A percentile compares a stretch with the other conserved stretches of the same genome.
phyloP scores from a whole-genome alignment of 2,329 filamentous ascomycete genomes.

The Phyllosticta paracitricarpa region DNA sequence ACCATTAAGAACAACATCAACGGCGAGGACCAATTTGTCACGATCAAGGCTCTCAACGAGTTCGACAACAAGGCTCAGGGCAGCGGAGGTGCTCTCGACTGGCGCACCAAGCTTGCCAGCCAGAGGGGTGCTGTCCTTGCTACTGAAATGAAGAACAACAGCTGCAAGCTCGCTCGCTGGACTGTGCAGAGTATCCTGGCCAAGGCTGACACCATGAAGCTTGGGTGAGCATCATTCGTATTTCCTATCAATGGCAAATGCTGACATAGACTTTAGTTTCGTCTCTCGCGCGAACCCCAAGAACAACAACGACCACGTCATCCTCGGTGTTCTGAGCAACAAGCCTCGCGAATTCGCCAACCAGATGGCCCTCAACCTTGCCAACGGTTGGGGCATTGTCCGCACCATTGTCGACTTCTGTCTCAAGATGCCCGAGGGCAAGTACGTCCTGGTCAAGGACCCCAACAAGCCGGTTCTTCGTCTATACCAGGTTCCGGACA shows the following conservation, averaged over 20 bases:
- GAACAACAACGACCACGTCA: slow-evolving; percentile 84
- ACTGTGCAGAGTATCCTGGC: slow-evolving; percentile 94
- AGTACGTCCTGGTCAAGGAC: slow-evolving; percentile 74
- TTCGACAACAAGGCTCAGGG: slow-evolving; percentile 98
- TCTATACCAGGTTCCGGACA: slow-evolving; percentile 79
- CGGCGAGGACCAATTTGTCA: slow-evolving; percentile 83
- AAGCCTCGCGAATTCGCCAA: slow-evolving; percentile 94
- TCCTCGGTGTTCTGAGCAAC: slow-evolving; percentile 92
- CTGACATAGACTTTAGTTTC: slow-evolving; percentile 52
- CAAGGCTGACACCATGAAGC: slow-evolving; percentile 97
- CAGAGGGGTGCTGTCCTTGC: slow-evolving; percentile 96
- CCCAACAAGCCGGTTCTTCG: slow-evolving; percentile 94
- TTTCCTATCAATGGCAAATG: not conserved
- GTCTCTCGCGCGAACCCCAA: slow-evolving; percentile 91
- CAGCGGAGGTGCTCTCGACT: slow-evolving; percentile 89
- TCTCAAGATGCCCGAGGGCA: slow-evolving; percentile 65
- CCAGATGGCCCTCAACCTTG: slow-evolving; percentile 96
- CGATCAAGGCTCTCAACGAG: slow-evolving; percentile 95
- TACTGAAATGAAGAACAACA: slow-evolving; percentile 99
- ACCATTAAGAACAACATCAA: slow-evolving; percentile 90
- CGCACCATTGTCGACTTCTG: slow-evolving; percentile 96
- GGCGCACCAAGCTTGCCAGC: slow-evolving; percentile 86
- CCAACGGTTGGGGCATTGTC: slow-evolving; percentile 98
- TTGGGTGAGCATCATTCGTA: slow-evolving; percentile 55
- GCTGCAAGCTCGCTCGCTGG: slow-evolving; percentile 96